Conservation (phyloP, 2,329 filamentous ascomycete species). For the Graphiopsis chlorocephala region DNA sequence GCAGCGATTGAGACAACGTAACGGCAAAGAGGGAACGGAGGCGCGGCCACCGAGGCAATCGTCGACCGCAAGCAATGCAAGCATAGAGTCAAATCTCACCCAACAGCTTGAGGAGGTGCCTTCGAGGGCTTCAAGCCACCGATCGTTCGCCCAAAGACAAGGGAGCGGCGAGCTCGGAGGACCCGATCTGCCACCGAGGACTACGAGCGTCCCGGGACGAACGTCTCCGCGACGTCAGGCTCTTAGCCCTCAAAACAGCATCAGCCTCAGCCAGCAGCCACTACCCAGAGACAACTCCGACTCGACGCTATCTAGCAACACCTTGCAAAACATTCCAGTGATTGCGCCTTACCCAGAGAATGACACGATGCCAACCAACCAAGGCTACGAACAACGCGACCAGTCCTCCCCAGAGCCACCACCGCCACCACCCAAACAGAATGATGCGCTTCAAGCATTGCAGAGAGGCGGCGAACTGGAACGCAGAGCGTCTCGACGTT, state of each 20-base stretch:
- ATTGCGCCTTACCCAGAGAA: conserved; percentile 70
- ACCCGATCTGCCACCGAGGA: conserved; percentile 48
- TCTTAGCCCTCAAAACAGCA: conserved; percentile 36
- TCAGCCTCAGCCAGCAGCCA: conserved; percentile 23
- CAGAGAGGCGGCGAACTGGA: conserved; percentile 92
- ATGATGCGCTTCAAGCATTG: conserved; percentile 85
- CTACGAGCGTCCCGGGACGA: conserved; percentile 45
- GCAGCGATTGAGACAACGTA: conserved; percentile 69
- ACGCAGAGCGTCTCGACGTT: conserved; percentile 84
- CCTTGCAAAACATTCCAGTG: conserved; percentile 73
- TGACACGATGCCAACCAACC: conserved; percentile 45
- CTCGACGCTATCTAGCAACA: conserved; percentile 67
- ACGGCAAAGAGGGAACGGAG: conserved; percentile 43
- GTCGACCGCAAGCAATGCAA: conserved; percentile 47
- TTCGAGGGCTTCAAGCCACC: conserved; percentile 40
- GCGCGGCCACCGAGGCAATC: conserved; percentile 39
- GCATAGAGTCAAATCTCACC: conserved; percentile 44
- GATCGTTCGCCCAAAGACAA: conserved; percentile 39
- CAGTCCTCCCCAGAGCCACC: conserved; percentile 51
- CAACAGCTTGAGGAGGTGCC: conserved; percentile 43
- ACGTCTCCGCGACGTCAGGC: conserved; percentile 44
- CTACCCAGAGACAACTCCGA: conserved; percentile 46
- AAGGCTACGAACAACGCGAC: conserved; percentile 24
- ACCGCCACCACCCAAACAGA: conserved; percentile 76
- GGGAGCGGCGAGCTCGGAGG: conserved; percentile 41